Evolutionary conservation across 2,329 filamentous ascomycete genomes (phyloP).

Genomic region (Epichloe sylvatica): DNA sequence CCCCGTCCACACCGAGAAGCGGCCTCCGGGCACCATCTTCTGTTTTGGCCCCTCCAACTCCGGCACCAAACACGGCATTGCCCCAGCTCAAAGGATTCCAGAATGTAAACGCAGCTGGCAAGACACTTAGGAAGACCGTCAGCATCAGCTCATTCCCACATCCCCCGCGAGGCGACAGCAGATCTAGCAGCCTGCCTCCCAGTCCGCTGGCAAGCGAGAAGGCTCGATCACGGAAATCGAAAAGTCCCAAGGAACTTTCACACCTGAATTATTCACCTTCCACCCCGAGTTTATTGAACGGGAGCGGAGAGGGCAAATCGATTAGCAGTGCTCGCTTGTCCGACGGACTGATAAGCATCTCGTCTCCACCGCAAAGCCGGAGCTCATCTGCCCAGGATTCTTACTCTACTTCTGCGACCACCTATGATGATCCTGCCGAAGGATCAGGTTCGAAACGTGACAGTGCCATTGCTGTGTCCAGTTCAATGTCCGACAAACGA

Average conservation of each 20-base stretch:
- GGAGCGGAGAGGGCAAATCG: constrained; percentile 62
- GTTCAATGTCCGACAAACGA: constrained; percentile 28
- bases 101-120: constrained; percentile 45
- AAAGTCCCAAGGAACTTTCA: constrained; percentile 40
- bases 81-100: constrained; percentile 43
- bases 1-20: constrained; percentile 39
- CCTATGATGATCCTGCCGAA: constrained; percentile 67
- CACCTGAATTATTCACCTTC: constrained; percentile 32
- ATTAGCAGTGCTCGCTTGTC: constrained; percentile 54
- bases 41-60: constrained; percentile 36
- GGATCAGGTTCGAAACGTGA: constrained; percentile 22
- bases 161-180: constrained; percentile 56
- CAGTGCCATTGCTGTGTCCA: constrained; percentile 13
- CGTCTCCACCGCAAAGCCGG: constrained; percentile 75
- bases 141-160: constrained; percentile 92
- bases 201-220: constrained; percentile 43
- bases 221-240: constrained; percentile 37
- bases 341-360: constrained; percentile 61
- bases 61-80: constrained; percentile 38
- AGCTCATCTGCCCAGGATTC: constrained; percentile 88
- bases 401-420: constrained; percentile 79
- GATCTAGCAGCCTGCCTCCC: constrained; percentile 46
- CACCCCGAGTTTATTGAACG: constrained; percentile 66
- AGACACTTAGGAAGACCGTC: constrained; percentile 68
- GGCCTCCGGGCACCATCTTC: constrained; percentile 46